phyloP scores from a whole-genome alignment of 768 basidiomycete species.

The Omphalotus guepiniiformis region DNA sequence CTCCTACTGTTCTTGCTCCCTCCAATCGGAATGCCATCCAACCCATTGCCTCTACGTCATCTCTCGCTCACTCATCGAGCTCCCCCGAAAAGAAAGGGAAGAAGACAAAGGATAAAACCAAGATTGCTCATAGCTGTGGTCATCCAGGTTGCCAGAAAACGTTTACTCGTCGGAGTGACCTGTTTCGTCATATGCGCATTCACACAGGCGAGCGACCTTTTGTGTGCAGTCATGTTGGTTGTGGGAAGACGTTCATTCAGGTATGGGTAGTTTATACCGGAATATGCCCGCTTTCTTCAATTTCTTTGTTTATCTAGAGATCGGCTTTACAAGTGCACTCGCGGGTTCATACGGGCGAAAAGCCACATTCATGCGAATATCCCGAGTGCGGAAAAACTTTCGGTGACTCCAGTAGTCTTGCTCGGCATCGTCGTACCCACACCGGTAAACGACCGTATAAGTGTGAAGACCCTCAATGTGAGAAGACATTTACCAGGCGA shows the following conservation, averaged over 20 bases:
- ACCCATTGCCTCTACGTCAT: slow-evolving; percentile 52
- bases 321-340: slow-evolving; percentile 87
- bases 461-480: slow-evolving; percentile 77
- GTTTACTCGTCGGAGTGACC: slow-evolving; percentile 80
- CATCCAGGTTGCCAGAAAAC: slow-evolving; percentile 73
- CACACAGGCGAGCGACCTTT: slow-evolving; percentile 90
- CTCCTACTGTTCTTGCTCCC: slow-evolving; percentile 28
- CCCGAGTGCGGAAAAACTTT: slow-evolving; percentile 85
- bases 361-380: slow-evolving; percentile 88
- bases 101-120: slow-evolving; percentile 41
- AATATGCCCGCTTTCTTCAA: slow-evolving; percentile 7
- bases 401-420: slow-evolving; percentile 87
- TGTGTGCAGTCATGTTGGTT: slow-evolving; percentile 63
- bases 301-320: slow-evolving; percentile 44
- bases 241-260: slow-evolving; percentile 92
- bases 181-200: slow-evolving; percentile 82
- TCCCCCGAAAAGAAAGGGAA: slow-evolving; percentile 27
- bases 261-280: slow-evolving; percentile 32
- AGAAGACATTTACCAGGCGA: slow-evolving; percentile 84
- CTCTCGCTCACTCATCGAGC: slow-evolving; percentile 23
- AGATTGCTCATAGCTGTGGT: slow-evolving; percentile 61
- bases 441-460: slow-evolving; percentile 85
- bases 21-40: slow-evolving; percentile 32
- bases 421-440: slow-evolving; percentile 86
- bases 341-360: slow-evolving; percentile 90